A percentile compares a stretch with the other conserved stretches of the same genome.
These are phyloP conservation scores for Casaregolazyma suthepensis DNA, from an alignment of 1,139 yeast species.

Conservation along the genomic window DNA sequence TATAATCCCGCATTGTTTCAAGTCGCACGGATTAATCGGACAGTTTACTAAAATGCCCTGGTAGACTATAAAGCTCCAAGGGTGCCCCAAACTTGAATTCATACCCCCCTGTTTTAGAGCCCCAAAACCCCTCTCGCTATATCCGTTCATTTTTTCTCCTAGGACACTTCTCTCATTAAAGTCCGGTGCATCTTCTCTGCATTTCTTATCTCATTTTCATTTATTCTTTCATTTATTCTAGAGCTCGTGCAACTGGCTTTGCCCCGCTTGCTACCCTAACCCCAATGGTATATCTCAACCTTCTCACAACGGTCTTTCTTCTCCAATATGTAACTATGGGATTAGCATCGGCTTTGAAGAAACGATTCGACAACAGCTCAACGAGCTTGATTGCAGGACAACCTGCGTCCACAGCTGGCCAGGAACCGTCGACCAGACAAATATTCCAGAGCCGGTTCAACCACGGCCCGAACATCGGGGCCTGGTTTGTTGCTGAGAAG, in stretches of 20 bases:
- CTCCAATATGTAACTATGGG: conserved; percentile 6
- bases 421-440: conserved; percentile 41
- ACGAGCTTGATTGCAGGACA: conserved; percentile 14
- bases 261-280: neutral
- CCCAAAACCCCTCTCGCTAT: neutral
- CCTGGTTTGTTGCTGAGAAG: conserved; percentile 73
- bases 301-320: neutral
- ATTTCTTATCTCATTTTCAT: neutral
- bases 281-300: neutral
- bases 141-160: neutral
- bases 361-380: conserved; percentile 2
- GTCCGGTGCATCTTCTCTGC: neutral
- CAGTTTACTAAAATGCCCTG: too few species aligned
- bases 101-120: neutral
- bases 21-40: neutral
- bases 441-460: conserved; percentile 63
- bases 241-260: neutral
- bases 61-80: neutral
- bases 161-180: neutral
- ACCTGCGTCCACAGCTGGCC: conserved; percentile 13
- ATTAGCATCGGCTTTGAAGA: conserved; percentile 7
- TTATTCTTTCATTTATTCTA: neutral
- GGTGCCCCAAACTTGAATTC: neutral
- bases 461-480: conserved; percentile 84
- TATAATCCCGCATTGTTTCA: neutral